Evolutionary conservation across 768 basidiomycete species (phyloP), one percentile per base, ranked within the genome.

Genomic region (Russula abietina): DNA sequence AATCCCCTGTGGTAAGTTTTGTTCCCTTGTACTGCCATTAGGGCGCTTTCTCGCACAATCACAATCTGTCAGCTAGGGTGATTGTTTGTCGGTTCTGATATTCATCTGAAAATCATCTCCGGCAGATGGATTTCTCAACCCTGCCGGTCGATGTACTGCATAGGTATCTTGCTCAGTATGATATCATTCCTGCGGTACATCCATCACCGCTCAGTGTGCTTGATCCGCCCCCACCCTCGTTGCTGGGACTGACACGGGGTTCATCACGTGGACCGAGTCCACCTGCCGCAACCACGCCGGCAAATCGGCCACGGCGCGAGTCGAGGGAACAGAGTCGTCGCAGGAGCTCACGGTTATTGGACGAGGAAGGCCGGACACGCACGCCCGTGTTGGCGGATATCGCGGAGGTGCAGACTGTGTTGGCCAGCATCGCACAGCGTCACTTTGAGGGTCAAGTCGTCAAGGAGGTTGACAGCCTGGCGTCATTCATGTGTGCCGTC

Each of bases 381-480:
- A 81, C 82, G 10, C 87, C 89, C 2, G 81, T 91, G 57, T 71
- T 91, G 60, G 81, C 86, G 11, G 91, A 93, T 71, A 70, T 87
- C 14, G 79, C 78, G 38, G 89, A 91, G 41, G 76, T 90, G 17
- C 86, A 90, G 62, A 76, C 72, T 0, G 79, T 87, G 49, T 74
- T 93, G 38, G 90, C 90, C 2, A 74, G 76, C 9, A 79, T 93
- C 45, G 89, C 84, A 2, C 86, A 90, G 69, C 79, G 79, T 58
- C 91, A 93, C 73, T 92, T 90, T 71, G 78, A 81, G 60, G 83
- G 87, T 43, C 76, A 83, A 61, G 78, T 78, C 14, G 78, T 85
- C 56, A 86, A 86, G 72, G 91, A 93, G 73, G 84, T 89, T 52
- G 91, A 92, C 64, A 88, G 85, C n/a, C 75, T 92, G 45, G 87